These are phyloP conservation scores for Ogataea naganishii DNA, from an alignment of 805 yeast species.

Conservation along the genomic window DNA sequence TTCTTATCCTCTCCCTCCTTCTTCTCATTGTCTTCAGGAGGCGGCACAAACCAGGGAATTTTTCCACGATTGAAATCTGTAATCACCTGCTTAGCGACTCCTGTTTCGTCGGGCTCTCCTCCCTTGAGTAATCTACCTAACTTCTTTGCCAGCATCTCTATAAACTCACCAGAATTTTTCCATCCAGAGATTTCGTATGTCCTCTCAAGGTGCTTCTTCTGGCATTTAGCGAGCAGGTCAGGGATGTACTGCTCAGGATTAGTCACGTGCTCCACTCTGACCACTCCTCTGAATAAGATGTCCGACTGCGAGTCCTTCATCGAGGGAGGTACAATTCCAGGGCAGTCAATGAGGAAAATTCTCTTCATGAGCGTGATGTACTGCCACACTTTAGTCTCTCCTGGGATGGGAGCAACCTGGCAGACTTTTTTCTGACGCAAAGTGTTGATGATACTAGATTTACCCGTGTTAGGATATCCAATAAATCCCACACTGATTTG, in stretches of 20 bases:
- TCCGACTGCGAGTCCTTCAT: conserved; percentile 84
- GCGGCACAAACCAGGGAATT: conserved; percentile 96
- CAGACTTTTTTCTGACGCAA: conserved; percentile 92
- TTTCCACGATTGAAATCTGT: conserved; percentile 96
- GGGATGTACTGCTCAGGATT: conserved; percentile 94
- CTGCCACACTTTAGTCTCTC: conserved; percentile 99
- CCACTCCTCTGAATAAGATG: conserved; percentile 92
- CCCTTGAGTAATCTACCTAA: conserved; percentile 91
- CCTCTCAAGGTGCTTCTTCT: conserved; percentile 84
- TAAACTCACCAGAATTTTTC: conserved; percentile 68
- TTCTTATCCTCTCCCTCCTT: conserved; percentile 51
- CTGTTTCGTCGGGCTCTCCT: conserved; percentile 95
- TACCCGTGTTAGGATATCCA: conserved; percentile 98
- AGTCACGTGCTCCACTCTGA: conserved; percentile 95
- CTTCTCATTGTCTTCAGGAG: conserved; percentile 65
- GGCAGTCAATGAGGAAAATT: conserved; percentile 93
- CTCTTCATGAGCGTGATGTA: conserved; percentile 95
- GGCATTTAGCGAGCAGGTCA: conserved; percentile 75
- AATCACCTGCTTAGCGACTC: conserved; percentile 82
- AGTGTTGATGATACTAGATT: conserved; percentile 91
- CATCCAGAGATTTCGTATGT: conserved; percentile 94
- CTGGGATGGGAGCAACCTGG: conserved; percentile 96
- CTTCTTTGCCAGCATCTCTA: conserved; percentile 87
- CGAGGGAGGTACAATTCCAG: conserved; percentile 98
- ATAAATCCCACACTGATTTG: conserved; percentile 96